phyloP scores from a whole-genome alignment of 306 rosid genomes.

The Quercus agrifolia region DNA sequence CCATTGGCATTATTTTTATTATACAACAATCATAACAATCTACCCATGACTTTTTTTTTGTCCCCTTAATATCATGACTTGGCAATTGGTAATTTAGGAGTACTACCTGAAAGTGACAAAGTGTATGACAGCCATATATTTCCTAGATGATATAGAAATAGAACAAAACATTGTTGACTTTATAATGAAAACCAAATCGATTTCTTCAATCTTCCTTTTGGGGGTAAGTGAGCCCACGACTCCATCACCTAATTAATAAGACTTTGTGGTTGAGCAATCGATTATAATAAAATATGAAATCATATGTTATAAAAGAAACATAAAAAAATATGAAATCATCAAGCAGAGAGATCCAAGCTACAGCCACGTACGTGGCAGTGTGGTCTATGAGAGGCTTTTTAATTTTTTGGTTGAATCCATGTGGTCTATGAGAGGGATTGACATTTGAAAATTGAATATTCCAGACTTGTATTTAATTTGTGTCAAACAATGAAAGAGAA shows the following conservation, averaged over 20 bases:
- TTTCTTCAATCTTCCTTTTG: neutral
- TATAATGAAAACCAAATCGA: neutral
- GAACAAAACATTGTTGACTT: neutral
- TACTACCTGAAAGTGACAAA: neutral
- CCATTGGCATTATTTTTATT: too few species aligned
- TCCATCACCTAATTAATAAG: neutral
- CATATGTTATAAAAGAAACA: neutral
- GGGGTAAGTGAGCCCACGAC: conserved; percentile 17
- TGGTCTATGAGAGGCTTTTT: too few species aligned
- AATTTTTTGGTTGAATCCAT: too few species aligned
- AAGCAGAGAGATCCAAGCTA: neutral
- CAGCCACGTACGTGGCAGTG: too few species aligned
- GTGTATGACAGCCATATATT: neutral
- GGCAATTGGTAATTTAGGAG: neutral
- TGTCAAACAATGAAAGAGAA: too few species aligned
- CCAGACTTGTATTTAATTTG: too few species aligned
- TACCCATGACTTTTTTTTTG: neutral
- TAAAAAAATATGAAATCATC: neutral
- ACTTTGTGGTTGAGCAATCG: neutral
- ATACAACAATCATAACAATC: too few species aligned
- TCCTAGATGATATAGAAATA: neutral
- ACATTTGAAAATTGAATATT: too few species aligned
- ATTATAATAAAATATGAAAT: neutral
- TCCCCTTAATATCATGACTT: neutral
- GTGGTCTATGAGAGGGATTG: too few species aligned